Evolutionary conservation across 2,329 filamentous ascomycete species (phyloP).

Genomic region (Ophiobolus disseminans): DNA sequence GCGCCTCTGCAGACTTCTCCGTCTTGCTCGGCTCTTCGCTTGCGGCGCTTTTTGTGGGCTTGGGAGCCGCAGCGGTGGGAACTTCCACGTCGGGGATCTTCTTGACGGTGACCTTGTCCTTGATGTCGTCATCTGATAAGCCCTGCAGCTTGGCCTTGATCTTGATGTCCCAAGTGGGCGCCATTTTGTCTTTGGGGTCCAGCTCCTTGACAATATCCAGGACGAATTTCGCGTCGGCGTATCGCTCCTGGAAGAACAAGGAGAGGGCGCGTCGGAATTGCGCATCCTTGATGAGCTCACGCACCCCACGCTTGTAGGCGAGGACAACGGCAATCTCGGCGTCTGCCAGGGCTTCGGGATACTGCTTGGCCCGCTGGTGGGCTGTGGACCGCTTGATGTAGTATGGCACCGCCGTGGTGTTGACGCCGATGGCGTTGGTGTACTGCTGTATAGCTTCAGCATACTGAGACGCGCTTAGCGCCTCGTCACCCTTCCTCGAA

Average conservation of each 20-base stretch:
- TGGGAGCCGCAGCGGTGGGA: conserved; percentile 48
- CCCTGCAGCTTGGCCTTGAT: conserved; percentile 59
- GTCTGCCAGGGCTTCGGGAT: conserved; percentile 57
- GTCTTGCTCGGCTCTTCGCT: conserved; percentile 1
- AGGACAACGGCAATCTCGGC: conserved; percentile 62
- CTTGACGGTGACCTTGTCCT: conserved; percentile 39
- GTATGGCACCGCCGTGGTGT: conserved; percentile 75
- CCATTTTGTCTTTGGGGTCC: conserved; percentile 59
- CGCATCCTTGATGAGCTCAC: conserved; percentile 78
- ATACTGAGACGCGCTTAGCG: conserved; percentile 70
- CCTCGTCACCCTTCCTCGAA: conserved; percentile 64
- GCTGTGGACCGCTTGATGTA: conserved; percentile 83
- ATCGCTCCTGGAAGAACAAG: conserved; percentile 72
- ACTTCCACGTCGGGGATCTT: conserved; percentile 62
- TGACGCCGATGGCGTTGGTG: conserved; percentile 68
- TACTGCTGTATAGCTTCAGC: conserved; percentile 70
- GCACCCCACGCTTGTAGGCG: conserved; percentile 75
- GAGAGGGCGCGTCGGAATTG: conserved; percentile 81
- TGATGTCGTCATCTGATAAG: conserved; percentile 59
- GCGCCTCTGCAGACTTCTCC: conserved; percentile 26
- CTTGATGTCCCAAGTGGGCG: conserved; percentile 67
- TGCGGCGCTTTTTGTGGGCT: conserved; percentile 10
- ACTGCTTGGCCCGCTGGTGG: conserved; percentile 67
- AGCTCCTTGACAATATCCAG: conserved; percentile 65
- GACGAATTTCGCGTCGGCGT: conserved; percentile 77